phyloP scores from a whole-genome alignment of 164 flowering plant species.

The Euptelea pleiosperma region DNA sequence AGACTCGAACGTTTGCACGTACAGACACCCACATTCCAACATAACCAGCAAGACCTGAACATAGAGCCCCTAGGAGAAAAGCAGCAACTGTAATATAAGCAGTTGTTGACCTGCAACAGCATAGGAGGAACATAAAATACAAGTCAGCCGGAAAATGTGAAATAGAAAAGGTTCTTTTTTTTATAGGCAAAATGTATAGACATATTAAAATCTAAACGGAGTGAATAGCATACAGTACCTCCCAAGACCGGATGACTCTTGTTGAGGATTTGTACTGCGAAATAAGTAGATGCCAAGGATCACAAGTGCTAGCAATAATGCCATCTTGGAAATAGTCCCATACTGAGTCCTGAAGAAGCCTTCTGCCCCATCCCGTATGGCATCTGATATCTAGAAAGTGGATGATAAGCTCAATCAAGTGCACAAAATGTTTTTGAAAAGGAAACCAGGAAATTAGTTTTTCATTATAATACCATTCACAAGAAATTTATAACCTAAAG shows the following conservation, averaged over 20 bases:
- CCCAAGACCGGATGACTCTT: constrained; percentile 84
- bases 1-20: constrained; percentile 97
- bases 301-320: constrained; percentile 64
- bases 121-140: constrained; percentile 8
- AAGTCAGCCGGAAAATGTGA: neutral
- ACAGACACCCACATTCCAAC: constrained; percentile 99
- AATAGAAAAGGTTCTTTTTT: too few species aligned
- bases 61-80: constrained; percentile 90
- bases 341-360: constrained; percentile 96
- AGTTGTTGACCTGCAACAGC: constrained; percentile 63
- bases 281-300: constrained; percentile 79
- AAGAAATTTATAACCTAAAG: too few species aligned
- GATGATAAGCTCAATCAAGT: constrained; percentile 19
- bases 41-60: constrained; percentile 98
- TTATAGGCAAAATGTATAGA: neutral
- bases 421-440: too few species aligned
- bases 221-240: constrained; percentile 40
- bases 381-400: constrained; percentile 82
- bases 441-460: too few species aligned
- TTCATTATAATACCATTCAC: too few species aligned
- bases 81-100: constrained; percentile 92
- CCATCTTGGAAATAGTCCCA: constrained; percentile 97
- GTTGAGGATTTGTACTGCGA: constrained; percentile 83
- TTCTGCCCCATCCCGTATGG: constrained; percentile 99
- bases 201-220: constrained; percentile 5